These are phyloP conservation scores for Parathielavia appendiculata DNA, from an alignment of 495 filamentous ascomycete genomes.

Conservation along the genomic window DNA sequence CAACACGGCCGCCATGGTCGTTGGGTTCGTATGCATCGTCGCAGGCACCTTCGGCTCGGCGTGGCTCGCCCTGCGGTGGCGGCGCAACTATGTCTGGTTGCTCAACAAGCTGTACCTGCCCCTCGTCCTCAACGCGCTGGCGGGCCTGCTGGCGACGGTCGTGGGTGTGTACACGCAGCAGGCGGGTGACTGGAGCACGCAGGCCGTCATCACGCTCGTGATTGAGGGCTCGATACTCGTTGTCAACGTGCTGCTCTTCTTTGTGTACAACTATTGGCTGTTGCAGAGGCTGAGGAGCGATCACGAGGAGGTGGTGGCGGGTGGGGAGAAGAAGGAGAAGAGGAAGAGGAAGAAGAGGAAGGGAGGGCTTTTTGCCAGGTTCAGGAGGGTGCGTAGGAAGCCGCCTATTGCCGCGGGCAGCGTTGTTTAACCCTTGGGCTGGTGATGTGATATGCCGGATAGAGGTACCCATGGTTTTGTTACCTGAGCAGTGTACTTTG, in stretches of 20 bases:
- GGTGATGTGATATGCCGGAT: background rate
- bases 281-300: conserved; percentile 29
- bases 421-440: conserved; percentile 16
- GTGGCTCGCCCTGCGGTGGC: conserved; percentile 28
- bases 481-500: background rate
- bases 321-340: background rate
- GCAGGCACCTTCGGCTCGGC: conserved; percentile 16
- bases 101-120: conserved; percentile 42
- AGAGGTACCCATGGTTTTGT: background rate
- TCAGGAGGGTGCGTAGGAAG: conserved; percentile 4
- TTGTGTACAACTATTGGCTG: conserved; percentile 34
- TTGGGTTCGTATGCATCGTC: conserved; percentile 31
- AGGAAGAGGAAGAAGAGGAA: background rate
- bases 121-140: conserved; percentile 40
- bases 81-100: conserved; percentile 44
- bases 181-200: conserved; percentile 41
- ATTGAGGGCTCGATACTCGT: conserved; percentile 25
- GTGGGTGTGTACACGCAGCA: conserved; percentile 47
- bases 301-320: conserved; percentile 12
- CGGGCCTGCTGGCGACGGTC: conserved; percentile 47
- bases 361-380: conserved; percentile 3
- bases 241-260: conserved; percentile 28
- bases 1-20: conserved; percentile 20
- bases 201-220: conserved; percentile 38
- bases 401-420: conserved; percentile 20